These are phyloP conservation scores for Dactylis glomerata DNA, from an alignment of 176 grass and related monocot species.

Conservation along the genomic window DNA sequence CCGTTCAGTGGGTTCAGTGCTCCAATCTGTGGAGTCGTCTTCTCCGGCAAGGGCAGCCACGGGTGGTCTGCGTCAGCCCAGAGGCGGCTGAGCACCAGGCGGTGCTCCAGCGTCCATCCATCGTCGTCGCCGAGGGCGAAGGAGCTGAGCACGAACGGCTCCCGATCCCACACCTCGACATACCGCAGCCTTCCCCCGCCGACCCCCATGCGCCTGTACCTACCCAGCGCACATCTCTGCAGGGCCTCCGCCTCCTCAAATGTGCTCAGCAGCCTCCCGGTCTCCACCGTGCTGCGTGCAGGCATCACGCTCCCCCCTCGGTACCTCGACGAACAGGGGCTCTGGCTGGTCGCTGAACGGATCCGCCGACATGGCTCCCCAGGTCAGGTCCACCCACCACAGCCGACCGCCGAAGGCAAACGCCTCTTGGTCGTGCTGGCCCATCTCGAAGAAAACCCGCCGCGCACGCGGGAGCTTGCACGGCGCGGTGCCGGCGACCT, in stretches of 20 bases:
- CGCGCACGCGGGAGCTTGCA: background rate
- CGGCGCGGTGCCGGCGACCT: background rate
- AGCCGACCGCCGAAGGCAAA: background rate
- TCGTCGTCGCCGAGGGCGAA: background rate
- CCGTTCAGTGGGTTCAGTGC: background rate
- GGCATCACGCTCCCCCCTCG: background rate
- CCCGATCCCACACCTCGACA: background rate
- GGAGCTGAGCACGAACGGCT: background rate
- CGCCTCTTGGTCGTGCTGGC: background rate
- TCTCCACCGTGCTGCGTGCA: background rate
- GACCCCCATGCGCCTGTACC: background rate
- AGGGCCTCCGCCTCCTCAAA: background rate
- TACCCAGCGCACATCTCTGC: background rate
- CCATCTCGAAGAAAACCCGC: background rate
- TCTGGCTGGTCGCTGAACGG: background rate
- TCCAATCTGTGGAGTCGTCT: background rate
- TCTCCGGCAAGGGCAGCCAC: background rate
- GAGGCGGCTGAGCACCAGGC: background rate
- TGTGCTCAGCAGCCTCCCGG: background rate
- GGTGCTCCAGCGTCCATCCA: background rate
- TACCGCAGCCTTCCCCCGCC: background rate
- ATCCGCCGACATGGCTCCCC: background rate
- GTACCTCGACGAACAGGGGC: background rate
- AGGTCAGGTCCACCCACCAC: background rate
- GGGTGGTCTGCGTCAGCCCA: background rate